phyloP scores from a whole-genome alignment of 2,329 filamentous ascomycete genomes.

The Zymoseptoria ardabiliae region DNA sequence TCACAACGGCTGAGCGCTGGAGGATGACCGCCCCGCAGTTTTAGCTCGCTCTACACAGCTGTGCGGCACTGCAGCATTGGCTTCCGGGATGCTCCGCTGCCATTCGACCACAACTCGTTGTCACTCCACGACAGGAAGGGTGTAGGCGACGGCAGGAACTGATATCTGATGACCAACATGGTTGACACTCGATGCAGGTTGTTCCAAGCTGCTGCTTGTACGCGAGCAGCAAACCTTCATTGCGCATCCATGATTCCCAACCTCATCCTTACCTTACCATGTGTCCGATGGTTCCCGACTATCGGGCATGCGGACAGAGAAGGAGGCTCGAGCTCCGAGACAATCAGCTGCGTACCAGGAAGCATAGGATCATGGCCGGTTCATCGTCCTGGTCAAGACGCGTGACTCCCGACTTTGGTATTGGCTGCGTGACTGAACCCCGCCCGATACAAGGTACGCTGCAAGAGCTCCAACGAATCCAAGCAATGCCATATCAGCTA shows the following conservation, averaged over 20 bases:
- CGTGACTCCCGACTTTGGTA: neutral
- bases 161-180: neutral
- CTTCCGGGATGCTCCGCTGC: neutral
- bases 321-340: neutral
- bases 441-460: neutral
- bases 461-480: neutral
- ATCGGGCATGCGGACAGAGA: neutral
- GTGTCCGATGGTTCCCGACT: neutral
- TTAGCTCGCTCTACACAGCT: neutral
- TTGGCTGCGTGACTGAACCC: neutral
- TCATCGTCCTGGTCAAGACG: neutral
- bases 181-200: no score
- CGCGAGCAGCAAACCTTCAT: neutral
- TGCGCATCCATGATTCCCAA: neutral
- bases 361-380: neutral
- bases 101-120: no score
- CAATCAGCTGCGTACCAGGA: neutral
- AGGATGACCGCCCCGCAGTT: neutral
- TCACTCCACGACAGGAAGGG: no score
- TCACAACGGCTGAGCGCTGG: neutral
- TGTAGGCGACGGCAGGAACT: neutral
- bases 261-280: neutral
- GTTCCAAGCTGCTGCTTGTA: neutral
- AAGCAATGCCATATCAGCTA: neutral
- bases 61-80: neutral